Percentiles rank a stretch among this genome's conserved stretches.
Evolutionary conservation across 2,329 filamentous ascomycete species (phyloP).

Genomic region (Phialophora chinensis): DNA sequence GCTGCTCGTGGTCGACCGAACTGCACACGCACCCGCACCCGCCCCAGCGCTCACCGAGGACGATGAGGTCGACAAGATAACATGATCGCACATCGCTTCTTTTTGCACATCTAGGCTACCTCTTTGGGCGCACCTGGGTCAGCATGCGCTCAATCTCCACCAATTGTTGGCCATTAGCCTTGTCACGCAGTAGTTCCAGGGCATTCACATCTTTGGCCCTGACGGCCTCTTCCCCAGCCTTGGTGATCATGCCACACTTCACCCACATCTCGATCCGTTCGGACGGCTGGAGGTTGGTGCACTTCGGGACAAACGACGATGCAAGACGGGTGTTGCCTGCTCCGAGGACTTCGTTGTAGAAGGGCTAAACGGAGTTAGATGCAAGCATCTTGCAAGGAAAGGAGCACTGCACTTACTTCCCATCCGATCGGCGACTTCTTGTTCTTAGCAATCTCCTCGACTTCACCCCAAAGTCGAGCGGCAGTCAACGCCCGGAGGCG

Average conservation of each 20-base stretch:
- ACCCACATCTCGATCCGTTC: slow-evolving; percentile 91
- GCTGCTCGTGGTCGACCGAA: slow-evolving; percentile 44
- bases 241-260: slow-evolving; percentile 87
- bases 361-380: slow-evolving; percentile 64
- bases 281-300: slow-evolving; percentile 69
- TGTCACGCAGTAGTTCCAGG: slow-evolving; percentile 75
- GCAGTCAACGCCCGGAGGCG: slow-evolving; percentile 86
- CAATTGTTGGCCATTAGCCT: slow-evolving; percentile 71
- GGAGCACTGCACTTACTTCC: slow-evolving; percentile 68
- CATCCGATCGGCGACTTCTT: slow-evolving; percentile 93
- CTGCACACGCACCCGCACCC: slow-evolving; percentile 23
- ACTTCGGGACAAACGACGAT: slow-evolving; percentile 84
- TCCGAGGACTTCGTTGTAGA: slow-evolving; percentile 85
- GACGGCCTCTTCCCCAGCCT: slow-evolving; percentile 89
- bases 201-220: slow-evolving; percentile 77
- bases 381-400: slow-evolving; percentile 6
- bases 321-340: slow-evolving; percentile 91
- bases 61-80: slow-evolving; percentile 52
- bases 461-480: slow-evolving; percentile 87
- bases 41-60: slow-evolving; percentile 25
- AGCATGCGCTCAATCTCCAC: slow-evolving; percentile 85
- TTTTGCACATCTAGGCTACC: slow-evolving; percentile 40
- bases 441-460: slow-evolving; percentile 78
- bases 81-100: slow-evolving; percentile 43
- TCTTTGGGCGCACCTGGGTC: slow-evolving; percentile 57